A percentile compares a stretch with the other conserved stretches of the same genome.
These are phyloP conservation scores for Paralagenidium karlingii DNA, from an alignment of 352 stramenopile species.

Conservation along the genomic window DNA sequence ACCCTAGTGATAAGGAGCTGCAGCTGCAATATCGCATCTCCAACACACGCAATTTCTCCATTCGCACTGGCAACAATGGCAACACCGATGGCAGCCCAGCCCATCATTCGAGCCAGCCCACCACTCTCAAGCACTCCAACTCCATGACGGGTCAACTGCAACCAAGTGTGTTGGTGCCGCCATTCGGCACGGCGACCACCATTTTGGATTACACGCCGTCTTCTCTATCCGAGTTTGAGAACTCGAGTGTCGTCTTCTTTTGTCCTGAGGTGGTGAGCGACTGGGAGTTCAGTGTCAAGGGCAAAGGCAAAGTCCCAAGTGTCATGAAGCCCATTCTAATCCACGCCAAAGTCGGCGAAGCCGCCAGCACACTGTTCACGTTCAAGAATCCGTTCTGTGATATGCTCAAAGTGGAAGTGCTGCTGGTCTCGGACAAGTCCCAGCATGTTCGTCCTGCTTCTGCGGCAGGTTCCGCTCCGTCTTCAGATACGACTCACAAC, in stretches of 20 bases:
- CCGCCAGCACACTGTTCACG: constrained; percentile 73
- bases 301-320: constrained; percentile 70
- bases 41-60: constrained; percentile 85
- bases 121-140: no score
- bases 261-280: constrained; percentile 71
- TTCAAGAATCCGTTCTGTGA: constrained; percentile 90
- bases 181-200: constrained; percentile 55
- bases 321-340: constrained; percentile 80
- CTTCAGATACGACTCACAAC: no score
- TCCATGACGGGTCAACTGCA: constrained; percentile 2
- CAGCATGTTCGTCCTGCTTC: neutral
- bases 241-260: constrained; percentile 52
- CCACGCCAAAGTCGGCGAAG: constrained; percentile 61
- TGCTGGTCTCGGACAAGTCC: constrained; percentile 19
- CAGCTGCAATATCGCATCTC: constrained; percentile 50
- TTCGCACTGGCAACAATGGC: constrained; percentile 19
- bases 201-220: constrained; percentile 85
- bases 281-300: constrained; percentile 78
- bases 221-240: constrained; percentile 74
- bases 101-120: neutral
- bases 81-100: neutral
- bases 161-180: constrained; percentile 25
- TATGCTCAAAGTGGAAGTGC: constrained; percentile 66
- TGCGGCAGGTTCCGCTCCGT: neutral
- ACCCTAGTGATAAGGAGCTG: constrained; percentile 76